Base-by-base conservation (phyloP, 2,329 filamentous ascomycete genomes). In the Penicillium hesseltinei region DNA sequence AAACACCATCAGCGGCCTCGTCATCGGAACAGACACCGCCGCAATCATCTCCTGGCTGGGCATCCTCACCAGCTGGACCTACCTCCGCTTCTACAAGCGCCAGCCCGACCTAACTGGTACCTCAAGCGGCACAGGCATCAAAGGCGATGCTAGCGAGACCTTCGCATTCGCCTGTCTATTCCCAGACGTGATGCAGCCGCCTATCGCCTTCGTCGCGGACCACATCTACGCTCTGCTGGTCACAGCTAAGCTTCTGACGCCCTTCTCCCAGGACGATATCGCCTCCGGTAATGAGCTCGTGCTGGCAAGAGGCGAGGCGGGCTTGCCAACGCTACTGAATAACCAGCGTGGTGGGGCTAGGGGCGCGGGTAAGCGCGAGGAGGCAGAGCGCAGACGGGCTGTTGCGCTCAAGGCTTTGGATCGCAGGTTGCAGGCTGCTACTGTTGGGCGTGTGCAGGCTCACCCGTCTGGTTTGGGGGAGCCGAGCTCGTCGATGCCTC, bases 131-230 rank as follows among this genome's bases (percentile, higher is more conserved):
- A 73, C 76, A 8, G 77, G 79, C 9, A 84, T 96, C 65, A 89
- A 88, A 62, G 94, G 94, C 61, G 94, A 99, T 73, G 91, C 94
- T 36, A 95, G 90, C 74, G 94, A 99, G 75, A 96, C 92, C 0
- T 99, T 99, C 72, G 89, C 92, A 8, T 96, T 99, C 73, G 88
- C 92, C 63, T 91, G 94, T 68, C 96, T 99, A 80, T 97, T 97
- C 78, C 94, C 94, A 0, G 89, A 89, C 48, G 85, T 88, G 3
- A 79, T 90, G 42, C 93, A 97, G 72, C 89, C 91, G 0, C 80
- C 90, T 15, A 82, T 97, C 42, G 84, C 88, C 17, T 82, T 86
- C 10, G 72, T 96, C n/a, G 84, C 89, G 11, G 87, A 91, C 65
- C 81, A 86, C 59, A 74, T 97, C 27, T 97, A 93, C 77, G 81